These are phyloP conservation scores for Fusarium sp. DNA, from an alignment of 2,329 filamentous ascomycete species.

Conservation along the genomic window DNA sequence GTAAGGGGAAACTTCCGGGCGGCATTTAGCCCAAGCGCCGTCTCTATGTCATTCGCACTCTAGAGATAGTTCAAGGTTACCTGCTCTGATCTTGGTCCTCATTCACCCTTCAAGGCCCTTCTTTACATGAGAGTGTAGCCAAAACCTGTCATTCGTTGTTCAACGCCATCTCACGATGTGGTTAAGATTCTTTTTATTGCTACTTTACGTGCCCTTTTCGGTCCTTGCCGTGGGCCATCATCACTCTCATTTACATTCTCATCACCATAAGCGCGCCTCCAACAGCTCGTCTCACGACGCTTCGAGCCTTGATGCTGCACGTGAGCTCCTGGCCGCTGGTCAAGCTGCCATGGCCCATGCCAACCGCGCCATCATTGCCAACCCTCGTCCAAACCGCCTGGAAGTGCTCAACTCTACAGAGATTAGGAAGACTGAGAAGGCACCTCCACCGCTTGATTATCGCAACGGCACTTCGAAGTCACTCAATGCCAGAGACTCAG, in stretches of 20 bases:
- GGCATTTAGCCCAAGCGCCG: too few relatives aligned
- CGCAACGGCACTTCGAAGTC: neutral
- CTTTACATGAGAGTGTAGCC: too few relatives aligned
- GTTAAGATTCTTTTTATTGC: neutral
- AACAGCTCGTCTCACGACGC: neutral
- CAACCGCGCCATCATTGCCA: neutral
- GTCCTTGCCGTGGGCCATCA: neutral
- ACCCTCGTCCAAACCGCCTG: neutral
- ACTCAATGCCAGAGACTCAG: neutral
- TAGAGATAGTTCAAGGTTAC: too few relatives aligned
- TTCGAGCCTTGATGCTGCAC: neutral
- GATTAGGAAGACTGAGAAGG: neutral
- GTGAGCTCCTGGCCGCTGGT: neutral
- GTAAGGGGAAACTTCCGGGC: too few relatives aligned
- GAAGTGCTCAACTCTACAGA: neutral
- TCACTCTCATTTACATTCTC: neutral
- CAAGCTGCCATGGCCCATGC: constrained; percentile 1
- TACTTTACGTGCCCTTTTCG: neutral
- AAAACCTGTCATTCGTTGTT: too few relatives aligned
- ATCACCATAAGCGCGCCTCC: neutral
- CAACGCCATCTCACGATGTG: neutral
- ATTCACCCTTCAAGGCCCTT: too few relatives aligned
- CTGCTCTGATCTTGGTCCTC: too few relatives aligned
- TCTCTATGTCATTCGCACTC: too few relatives aligned
- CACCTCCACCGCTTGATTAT: neutral